Base-by-base conservation (phyloP, 23 red algal species). In the Gracilaria caudata region DNA sequence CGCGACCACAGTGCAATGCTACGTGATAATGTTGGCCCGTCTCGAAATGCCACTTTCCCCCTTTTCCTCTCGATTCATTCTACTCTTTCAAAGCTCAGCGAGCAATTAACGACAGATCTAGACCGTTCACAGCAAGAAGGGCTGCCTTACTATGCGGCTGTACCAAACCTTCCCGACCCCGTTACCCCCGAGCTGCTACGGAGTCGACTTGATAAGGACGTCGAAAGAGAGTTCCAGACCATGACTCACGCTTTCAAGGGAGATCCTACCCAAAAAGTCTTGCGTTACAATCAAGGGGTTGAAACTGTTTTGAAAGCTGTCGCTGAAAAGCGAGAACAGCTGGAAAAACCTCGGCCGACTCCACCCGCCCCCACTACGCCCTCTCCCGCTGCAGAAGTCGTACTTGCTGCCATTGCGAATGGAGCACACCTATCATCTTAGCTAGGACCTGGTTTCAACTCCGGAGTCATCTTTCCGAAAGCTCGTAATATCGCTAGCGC, bases 81-180 rank as follows among this genome's bases (percentile, higher is more conserved):
- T 21, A 75, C 70, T 14, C 43, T 75, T 23, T 33, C 70, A 5
- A 43, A 49, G n/a, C 40, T 75, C 19, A 46, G 70, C 43, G 70
- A 75, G 26, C 70, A 75, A 47, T 34, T 75, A 5, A 75, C 70
- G 1, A 46, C 70, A 3, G 70, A 75, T 47, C 70, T 75, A 19
- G 70, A 75, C 40, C 70, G 70, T 49, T 75, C 70, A 26, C 70
- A 75, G 13, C 70, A 75, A 47, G 70, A 75, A 49, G 70, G 70
- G 0, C 70, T 75, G 3, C 70, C 70, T 46, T 75, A 75, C 70
- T 75, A 46, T 75, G 70, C 70, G 7, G 43, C 70, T 43, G 70
- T 75, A 49, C 70, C 70, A 17, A 75, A 75, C 40, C 39, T 49
- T n/a, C 39, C 70, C 24, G 70, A 75, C 70, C 70, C 70, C 11